Percentiles rank a stretch among this genome's conserved stretches.
Evolutionary conservation across 495 filamentous ascomycete genomes (phyloP).

Genomic region (Penicillium crystallinum): DNA sequence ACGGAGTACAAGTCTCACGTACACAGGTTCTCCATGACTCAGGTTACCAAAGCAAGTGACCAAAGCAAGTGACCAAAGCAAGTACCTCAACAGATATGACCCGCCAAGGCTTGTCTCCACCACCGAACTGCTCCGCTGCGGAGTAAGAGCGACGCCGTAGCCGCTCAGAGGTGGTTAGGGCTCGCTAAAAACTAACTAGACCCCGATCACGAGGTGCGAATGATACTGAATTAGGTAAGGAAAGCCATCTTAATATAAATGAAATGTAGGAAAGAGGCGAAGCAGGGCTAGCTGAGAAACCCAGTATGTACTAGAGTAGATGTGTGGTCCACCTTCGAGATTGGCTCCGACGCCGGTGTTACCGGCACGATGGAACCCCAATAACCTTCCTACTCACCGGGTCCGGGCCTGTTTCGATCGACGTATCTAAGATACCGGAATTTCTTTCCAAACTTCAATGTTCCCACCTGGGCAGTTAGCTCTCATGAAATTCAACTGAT

Average conservation of each 20-base stretch:
- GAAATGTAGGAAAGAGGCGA: neutral
- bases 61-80: conserved; percentile 4
- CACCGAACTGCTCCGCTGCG: neutral
- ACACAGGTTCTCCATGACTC: no score
- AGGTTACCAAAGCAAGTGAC: no score
- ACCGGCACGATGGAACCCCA: conserved; percentile 24
- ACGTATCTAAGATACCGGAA: no score
- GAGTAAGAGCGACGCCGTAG: neutral
- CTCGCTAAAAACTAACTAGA: neutral
- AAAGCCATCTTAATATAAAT: no score
- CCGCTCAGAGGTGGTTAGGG: neutral
- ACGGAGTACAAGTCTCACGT: neutral
- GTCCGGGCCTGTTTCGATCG: conserved; percentile 10
- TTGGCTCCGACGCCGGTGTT: conserved; percentile 20
- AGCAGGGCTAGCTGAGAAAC: neutral
- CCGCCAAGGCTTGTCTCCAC: neutral
- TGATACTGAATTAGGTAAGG: no score
- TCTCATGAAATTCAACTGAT: no score
- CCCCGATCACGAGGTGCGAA: neutral
- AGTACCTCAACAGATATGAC: neutral
- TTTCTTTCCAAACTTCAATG: no score
- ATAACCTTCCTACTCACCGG: conserved; percentile 21
- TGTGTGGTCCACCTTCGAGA: neutral
- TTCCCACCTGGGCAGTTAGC: no score
- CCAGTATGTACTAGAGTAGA: neutral